Percentiles rank a stretch among this genome's conserved stretches.
phyloP scores from a whole-genome alignment of 164 flowering plant species.

The Brasenia schreberi region DNA sequence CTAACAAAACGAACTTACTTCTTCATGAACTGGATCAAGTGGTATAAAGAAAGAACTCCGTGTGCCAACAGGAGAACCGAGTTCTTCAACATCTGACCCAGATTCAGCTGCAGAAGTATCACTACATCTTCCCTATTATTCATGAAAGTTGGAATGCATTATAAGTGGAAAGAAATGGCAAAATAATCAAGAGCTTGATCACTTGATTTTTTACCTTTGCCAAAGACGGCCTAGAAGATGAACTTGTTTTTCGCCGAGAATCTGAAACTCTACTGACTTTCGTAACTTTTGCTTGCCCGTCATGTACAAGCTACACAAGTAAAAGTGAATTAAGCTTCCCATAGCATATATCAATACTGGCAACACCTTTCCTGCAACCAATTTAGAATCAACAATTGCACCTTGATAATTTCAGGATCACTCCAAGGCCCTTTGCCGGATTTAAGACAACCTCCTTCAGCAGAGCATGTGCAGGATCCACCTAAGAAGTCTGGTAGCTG shows the following conservation, averaged over 20 bases:
- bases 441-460: slow-evolving; percentile 80
- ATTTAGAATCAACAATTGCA: slow-evolving; percentile 3
- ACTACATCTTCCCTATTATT: slow-evolving; percentile 41
- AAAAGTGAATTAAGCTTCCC: background rate
- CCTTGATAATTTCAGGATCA: slow-evolving; percentile 87
- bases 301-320: slow-evolving; percentile 46
- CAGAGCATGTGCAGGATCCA: slow-evolving; percentile 73
- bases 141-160: background rate
- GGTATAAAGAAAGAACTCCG: slow-evolving; percentile 22
- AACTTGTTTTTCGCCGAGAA: slow-evolving; percentile 26
- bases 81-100: slow-evolving; percentile 51
- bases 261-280: slow-evolving; percentile 33
- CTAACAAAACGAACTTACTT: slow-evolving; percentile 29
- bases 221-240: slow-evolving; percentile 26
- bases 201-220: slow-evolving; percentile 29
- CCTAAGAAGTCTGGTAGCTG: slow-evolving; percentile 96
- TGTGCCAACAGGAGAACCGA: slow-evolving; percentile 31
- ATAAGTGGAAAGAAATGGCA: background rate
- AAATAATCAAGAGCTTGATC: background rate
- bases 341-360: background rate
- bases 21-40: slow-evolving; percentile 52
- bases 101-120: slow-evolving; percentile 46
- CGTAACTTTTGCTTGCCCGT: slow-evolving; percentile 44
- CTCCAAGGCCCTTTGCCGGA: slow-evolving; percentile 93
- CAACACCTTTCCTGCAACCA: too few species aligned